phyloP scores from a whole-genome alignment of 306 rosid species.

The Quercus rubra region DNA sequence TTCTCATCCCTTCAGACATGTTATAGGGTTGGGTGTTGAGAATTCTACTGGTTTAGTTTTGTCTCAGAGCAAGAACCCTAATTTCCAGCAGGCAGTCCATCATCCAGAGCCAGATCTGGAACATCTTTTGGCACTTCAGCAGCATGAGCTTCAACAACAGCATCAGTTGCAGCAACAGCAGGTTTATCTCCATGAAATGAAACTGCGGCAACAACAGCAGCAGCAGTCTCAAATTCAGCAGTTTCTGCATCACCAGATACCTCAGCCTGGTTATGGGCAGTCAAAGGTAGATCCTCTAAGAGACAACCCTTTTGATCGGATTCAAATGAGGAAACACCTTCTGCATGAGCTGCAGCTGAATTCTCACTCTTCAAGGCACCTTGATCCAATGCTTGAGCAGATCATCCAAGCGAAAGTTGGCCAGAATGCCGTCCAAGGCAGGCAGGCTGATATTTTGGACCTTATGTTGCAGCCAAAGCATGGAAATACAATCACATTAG shows the following conservation, averaged over 20 bases:
- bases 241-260: conserved; percentile 50
- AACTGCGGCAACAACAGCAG: conserved; percentile 42
- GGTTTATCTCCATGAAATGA: conserved; percentile 49
- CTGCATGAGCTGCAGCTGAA: conserved; percentile 48
- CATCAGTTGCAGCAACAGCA: conserved; percentile 60
- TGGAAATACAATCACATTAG: conserved; percentile 44
- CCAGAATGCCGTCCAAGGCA: conserved; percentile 46
- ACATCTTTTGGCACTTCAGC: conserved; percentile 41
- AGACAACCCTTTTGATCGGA: conserved; percentile 51
- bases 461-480: conserved; percentile 52
- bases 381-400: conserved; percentile 57
- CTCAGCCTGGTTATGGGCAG: conserved; percentile 50
- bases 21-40: conserved; percentile 41
- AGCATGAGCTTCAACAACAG: conserved; percentile 54
- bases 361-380: conserved; percentile 43
- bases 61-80: conserved; percentile 39
- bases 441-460: conserved; percentile 54
- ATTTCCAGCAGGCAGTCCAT: conserved; percentile 42
- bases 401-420: conserved; percentile 54
- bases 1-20: conserved; percentile 34
- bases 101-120: conserved; percentile 51
- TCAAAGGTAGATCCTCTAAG: conserved; percentile 43
- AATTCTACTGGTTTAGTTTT: conserved; percentile 38
- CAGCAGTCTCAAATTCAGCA: conserved; percentile 61
- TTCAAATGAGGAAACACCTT: conserved; percentile 39